These are phyloP conservation scores for Marasmius fiardii DNA, from an alignment of 1,284 basidiomycete genomes.

Conservation along the genomic window DNA sequence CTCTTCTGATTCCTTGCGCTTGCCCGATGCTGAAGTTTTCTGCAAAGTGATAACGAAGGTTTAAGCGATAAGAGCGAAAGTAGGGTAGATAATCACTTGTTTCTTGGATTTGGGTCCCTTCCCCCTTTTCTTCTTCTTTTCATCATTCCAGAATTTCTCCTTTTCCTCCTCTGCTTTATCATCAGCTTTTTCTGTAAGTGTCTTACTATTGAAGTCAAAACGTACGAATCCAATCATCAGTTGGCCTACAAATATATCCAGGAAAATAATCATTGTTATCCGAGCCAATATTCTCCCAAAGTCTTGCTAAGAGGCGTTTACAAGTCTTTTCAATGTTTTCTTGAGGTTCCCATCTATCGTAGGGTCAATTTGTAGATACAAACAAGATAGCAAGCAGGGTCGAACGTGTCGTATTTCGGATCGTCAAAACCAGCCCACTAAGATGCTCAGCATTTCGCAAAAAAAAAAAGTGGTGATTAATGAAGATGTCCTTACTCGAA, in stretches of 20 bases:
- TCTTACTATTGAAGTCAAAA: not conserved
- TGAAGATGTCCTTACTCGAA: conserved; percentile 5
- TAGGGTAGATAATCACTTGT: not conserved
- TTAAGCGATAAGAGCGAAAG: not conserved
- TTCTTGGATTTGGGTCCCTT: not conserved
- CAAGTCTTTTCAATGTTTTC: conserved; percentile 5
- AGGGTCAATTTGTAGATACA: not conserved
- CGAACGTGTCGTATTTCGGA: conserved; percentile 9
- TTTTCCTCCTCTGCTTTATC: conserved; percentile 1
- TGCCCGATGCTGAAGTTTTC: not conserved
- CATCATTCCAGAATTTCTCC: not conserved
- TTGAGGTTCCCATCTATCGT: conserved; percentile 11
- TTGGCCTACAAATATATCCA: conserved; percentile 6
- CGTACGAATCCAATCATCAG: conserved; percentile 10
- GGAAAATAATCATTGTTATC: conserved; percentile 10
- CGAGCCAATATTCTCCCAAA: conserved; percentile 10
- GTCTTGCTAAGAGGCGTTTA: conserved; percentile 3
- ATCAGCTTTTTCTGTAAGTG: not conserved
- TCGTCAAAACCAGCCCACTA: conserved; percentile 13
- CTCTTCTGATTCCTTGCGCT: not conserved
- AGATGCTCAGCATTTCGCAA: conserved; percentile 1
- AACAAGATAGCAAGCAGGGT: not conserved
- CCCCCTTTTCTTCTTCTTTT: not conserved
- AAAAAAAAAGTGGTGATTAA: not conserved
- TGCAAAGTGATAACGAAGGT: not conserved